These are phyloP conservation scores for Claviceps fusiformis DNA, from an alignment of 2,329 filamentous ascomycete genomes.

Conservation along the genomic window DNA sequence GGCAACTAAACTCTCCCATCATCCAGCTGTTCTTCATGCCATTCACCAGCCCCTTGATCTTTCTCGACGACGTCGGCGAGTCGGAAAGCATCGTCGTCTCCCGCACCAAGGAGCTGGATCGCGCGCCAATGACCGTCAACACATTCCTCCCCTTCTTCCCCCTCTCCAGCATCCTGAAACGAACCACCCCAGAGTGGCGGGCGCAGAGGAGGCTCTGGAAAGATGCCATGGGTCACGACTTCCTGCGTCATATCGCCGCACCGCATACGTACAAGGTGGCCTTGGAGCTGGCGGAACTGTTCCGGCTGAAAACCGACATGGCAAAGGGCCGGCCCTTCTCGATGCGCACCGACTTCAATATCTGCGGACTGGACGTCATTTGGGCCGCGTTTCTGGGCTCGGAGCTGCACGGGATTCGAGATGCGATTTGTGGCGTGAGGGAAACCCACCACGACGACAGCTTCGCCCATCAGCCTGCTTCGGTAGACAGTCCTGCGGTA, in stretches of 20 bases:
- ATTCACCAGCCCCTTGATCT: slow-evolving; percentile 25
- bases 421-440: neutral
- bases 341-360: slow-evolving; percentile 17
- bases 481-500: neutral
- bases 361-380: slow-evolving; percentile 19
- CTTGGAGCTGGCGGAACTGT: slow-evolving; percentile 19
- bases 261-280: slow-evolving; percentile 20
- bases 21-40: slow-evolving; percentile 24
- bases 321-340: slow-evolving; percentile 13
- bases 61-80: slow-evolving; percentile 26
- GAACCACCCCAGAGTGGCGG: slow-evolving; percentile 19
- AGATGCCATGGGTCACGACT: slow-evolving; percentile 23
- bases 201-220: slow-evolving; percentile 21
- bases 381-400: slow-evolving; percentile 17
- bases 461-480: neutral
- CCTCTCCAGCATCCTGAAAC: slow-evolving; percentile 19
- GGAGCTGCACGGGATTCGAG: neutral
- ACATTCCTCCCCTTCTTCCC: slow-evolving; percentile 19
- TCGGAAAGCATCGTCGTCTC: slow-evolving; percentile 29
- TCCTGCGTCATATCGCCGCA: slow-evolving; percentile 16
- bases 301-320: slow-evolving; percentile 16
- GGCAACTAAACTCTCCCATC: slow-evolving; percentile 1
- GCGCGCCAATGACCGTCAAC: slow-evolving; percentile 19
- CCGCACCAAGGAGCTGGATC: slow-evolving; percentile 29
- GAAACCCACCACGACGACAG: neutral